Conservation (phyloP, 1,139 yeast species). For the Suhomyces taliae region DNA sequence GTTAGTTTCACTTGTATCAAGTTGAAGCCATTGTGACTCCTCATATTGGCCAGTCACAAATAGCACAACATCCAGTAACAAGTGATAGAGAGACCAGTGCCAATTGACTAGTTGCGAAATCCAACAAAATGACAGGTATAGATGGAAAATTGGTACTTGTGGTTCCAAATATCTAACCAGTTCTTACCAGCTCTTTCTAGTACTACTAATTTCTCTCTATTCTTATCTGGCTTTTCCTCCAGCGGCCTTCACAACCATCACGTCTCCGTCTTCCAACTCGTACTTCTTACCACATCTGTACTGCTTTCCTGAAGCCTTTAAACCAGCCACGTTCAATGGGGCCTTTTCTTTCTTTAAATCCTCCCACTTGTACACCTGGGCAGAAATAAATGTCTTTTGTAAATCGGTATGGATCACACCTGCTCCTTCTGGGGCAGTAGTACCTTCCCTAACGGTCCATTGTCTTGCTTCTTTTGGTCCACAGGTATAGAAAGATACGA, state of each 20-base stretch:
- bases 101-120: too few relatives aligned
- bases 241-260: slow-evolving; percentile 59
- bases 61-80: too few relatives aligned
- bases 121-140: too few relatives aligned
- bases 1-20: too few relatives aligned
- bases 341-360: slow-evolving; percentile 49
- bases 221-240: slow-evolving; percentile 27
- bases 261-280: slow-evolving; percentile 75
- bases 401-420: slow-evolving; percentile 91
- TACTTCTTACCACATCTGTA: slow-evolving; percentile 71
- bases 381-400: slow-evolving; percentile 78
- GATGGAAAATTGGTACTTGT: too few relatives aligned
- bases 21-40: too few relatives aligned
- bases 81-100: too few relatives aligned
- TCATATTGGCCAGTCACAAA: too few relatives aligned
- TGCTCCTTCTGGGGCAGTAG: slow-evolving; percentile 89
- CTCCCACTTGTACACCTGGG: slow-evolving; percentile 81
- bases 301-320: slow-evolving; percentile 52
- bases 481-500: slow-evolving; percentile 88
- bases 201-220: neutral
- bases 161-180: neutral
- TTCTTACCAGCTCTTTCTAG: neutral
- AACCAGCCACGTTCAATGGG: slow-evolving; percentile 43
- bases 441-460: slow-evolving; percentile 83
- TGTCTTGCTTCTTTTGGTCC: slow-evolving; percentile 90